Evolutionary conservation across 257 asterid genomes (phyloP), one percentile per base, ranked within the genome.

Genomic region (Anisodus tanguticus): DNA sequence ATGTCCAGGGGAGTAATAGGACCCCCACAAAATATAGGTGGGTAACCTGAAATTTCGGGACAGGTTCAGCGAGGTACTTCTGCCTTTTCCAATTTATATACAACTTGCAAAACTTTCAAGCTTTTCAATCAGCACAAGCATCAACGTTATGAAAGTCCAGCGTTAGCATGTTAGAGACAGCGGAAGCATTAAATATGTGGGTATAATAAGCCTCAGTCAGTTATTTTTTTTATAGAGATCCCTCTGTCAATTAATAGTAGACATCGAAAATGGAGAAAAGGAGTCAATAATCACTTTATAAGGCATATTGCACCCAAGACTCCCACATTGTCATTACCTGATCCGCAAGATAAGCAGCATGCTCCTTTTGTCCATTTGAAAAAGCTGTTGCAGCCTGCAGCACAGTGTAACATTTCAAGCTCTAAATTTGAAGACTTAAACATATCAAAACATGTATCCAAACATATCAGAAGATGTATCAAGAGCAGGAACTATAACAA

Each of bases 341-440:
- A 83, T 92, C 98, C 86, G 97, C 94, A 81, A 95, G 92, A 86
- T 89, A 87, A 85, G 98, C 90, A 68, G 98, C 99, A 89, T 93
- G 90, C 72, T 81, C 90, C 90, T 85, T 90, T 74, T 91, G 89
- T 71, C 99, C 99, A 82, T 88, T 92, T 79, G 95, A 43, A 87
- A 88, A 97, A 79, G 99, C 98, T 84, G 95, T 89, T n/a, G 94
- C 91, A 87, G 99, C 98, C 98, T 96, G 91, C 86, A 89, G 84
- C 66, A 80, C 64, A 83, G 82, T 77, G 83, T 82, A 84, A 80
- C 78, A 79, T 85, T 77, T 86, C 86, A 90, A 71, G 81, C 85
- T 82, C 63, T 80, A 16, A 16, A 39, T 41, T 41, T 72, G 54
- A 66, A 74, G 79, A 63, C 59, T 69, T 41, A 17, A 58, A 13